Evolutionary conservation across 1,139 yeast genomes (phyloP), one percentile per base, ranked within the genome.

Genomic region (Suhomyces kunorum): DNA sequence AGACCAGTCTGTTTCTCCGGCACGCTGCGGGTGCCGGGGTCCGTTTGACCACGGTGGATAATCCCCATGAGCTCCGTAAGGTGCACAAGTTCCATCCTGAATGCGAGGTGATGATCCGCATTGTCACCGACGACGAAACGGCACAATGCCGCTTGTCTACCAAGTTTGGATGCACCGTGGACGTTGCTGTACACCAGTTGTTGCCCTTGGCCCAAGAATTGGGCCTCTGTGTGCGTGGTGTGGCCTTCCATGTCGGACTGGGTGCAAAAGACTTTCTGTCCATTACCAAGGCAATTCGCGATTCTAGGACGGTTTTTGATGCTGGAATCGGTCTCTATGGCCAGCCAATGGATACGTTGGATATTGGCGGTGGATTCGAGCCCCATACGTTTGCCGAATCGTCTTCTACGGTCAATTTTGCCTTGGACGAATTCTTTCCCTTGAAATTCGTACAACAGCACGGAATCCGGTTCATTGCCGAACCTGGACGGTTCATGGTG

Each of bases 311-410:
- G 6, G 79, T 90, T n/a, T 90, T 90, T 60, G 84, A 83, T 47
- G 59, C 64, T 42, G 92, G 81, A 4, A 56, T 60, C 14, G 40
- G 49, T 5, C 54, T 61, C 12, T 67, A 72, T 45, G 51, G 66
- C 13, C 43, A 40, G 17, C 33, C 42, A 6, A 67, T 84, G 76
- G 55, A 66, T 25, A 58, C 81, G 20, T 73, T 88, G 47, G 98
- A 92, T 59, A 83, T 92, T 50, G 98, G 98, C 40, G 98, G 98
- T 28, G 98, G 98, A 0, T 90, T 90, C 63, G 85, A 84, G 52
- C 67, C 71, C 39, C 83, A 74, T 28, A 68, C 86, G 1, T 90
- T 92, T 61, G 71, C 62, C 16, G 69, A 75, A 38, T 76, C 92
- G 22, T 80, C 94, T 8, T 56, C 56, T 6, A 78, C 83, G 45